phyloP scores from a whole-genome alignment of 495 filamentous ascomycete genomes.

The Podospora fimiseda region DNA sequence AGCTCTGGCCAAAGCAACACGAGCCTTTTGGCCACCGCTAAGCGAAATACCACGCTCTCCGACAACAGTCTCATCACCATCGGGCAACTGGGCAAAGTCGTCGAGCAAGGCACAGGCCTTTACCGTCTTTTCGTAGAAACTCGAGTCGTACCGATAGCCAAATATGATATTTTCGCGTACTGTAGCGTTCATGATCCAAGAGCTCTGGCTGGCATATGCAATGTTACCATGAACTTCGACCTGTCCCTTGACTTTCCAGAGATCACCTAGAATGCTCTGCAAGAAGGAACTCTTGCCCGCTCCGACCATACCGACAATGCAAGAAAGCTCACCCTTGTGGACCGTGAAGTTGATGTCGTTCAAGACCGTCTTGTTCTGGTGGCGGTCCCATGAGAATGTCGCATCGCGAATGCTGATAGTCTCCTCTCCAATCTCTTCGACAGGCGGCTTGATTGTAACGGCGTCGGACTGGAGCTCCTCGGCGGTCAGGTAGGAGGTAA shows the following conservation, averaged over 20 bases:
- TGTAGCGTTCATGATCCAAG: conserved; percentile 98
- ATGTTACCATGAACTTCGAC: conserved; percentile 73
- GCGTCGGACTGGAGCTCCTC: conserved; percentile 89
- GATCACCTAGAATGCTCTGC: conserved; percentile 76
- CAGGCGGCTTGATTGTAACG: conserved; percentile 59
- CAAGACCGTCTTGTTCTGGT: conserved; percentile 49
- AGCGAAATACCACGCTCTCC: conserved; percentile 96
- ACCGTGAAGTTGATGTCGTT: conserved; percentile 78
- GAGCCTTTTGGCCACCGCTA: conserved; percentile 93
- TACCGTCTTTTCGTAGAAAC: conserved; percentile 90
- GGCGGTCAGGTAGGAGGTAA: conserved; percentile 79
- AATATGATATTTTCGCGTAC: conserved; percentile 97
- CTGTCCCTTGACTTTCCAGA: conserved; percentile 84
- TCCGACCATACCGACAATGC: conserved; percentile 92
- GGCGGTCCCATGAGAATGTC: conserved; percentile 90
- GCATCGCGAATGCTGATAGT: conserved; percentile 74
- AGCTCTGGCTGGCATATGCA: conserved; percentile 85
- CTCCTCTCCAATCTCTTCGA: conserved; percentile 71
- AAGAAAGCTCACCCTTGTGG: conserved; percentile 84
- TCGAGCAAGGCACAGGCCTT: conserved; percentile 89
- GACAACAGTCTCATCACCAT: conserved; percentile 94
- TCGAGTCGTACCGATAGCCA: conserved; percentile 88
- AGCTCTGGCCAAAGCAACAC: conserved; percentile 88
- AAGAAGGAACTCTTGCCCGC: conserved; percentile 91
- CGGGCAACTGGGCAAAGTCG: conserved; percentile 87